Conservation (phyloP, 2,329 filamentous ascomycete genomes). For the Monosporascus cannonballus region DNA sequence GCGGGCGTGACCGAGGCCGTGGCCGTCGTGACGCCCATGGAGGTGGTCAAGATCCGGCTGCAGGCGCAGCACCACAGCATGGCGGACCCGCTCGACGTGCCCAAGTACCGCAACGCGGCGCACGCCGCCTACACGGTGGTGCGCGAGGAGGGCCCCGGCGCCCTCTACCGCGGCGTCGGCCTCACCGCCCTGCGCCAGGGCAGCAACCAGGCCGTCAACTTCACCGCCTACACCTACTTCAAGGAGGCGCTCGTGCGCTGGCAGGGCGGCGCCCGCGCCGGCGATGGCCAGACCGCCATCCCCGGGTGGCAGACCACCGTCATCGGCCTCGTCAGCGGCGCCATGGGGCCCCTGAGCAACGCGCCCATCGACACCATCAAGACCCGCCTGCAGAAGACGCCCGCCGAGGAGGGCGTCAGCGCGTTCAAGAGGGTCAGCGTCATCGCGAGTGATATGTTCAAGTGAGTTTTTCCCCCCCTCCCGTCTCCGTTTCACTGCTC, state of each 20-base stretch:
- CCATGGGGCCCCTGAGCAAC: constrained; percentile 93
- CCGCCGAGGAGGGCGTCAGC: constrained; percentile 72
- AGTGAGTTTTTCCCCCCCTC: constrained; percentile 35
- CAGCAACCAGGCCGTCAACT: constrained; percentile 97
- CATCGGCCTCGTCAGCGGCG: constrained; percentile 85
- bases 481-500: not conserved
- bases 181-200: constrained; percentile 92
- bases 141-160: constrained; percentile 80
- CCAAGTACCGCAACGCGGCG: constrained; percentile 95
- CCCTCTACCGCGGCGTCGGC: constrained; percentile 88
- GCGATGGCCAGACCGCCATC: constrained; percentile 42
- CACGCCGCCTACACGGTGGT: constrained; percentile 80
- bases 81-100: constrained; percentile 91
- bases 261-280: constrained; percentile 32
- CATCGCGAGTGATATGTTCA: constrained; percentile 83
- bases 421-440: constrained; percentile 70
- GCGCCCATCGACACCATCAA: constrained; percentile 99
- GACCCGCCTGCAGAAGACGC: constrained; percentile 87
- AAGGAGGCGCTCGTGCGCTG: constrained; percentile 68
- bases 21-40: constrained; percentile 95
- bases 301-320: constrained; percentile 86
- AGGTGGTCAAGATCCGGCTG: constrained; percentile 96
- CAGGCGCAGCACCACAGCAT: constrained; percentile 98
- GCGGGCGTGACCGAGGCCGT: constrained; percentile 97
- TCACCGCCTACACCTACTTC: constrained; percentile 94